Evolutionary conservation across 1,284 basidiomycete genomes (phyloP).

Genomic region (Ustanciosporium gigantosporum): DNA sequence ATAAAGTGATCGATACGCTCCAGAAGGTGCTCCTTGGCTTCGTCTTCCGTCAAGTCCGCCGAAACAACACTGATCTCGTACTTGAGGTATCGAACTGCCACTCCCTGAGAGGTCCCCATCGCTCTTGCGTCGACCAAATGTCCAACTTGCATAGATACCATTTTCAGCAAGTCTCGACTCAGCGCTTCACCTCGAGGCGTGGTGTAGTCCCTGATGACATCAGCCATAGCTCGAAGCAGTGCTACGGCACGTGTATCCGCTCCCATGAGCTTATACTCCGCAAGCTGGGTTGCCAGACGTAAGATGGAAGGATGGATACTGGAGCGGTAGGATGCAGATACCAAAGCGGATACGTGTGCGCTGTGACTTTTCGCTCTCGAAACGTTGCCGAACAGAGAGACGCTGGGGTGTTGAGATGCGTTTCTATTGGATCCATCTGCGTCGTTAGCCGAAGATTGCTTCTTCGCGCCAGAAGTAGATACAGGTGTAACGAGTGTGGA

Average conservation of each 20-base stretch:
- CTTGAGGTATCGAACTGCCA: conserved; percentile 91
- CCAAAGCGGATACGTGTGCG: conserved; percentile 33
- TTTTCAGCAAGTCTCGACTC: conserved; percentile 53
- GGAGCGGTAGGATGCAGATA: conserved; percentile 37
- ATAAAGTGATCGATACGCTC: conserved; percentile 90
- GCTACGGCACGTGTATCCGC: conserved; percentile 57
- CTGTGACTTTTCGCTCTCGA: conserved; percentile 38
- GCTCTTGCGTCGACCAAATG: conserved; percentile 83
- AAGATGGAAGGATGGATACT: conserved; percentile 56
- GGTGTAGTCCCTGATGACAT: conserved; percentile 58
- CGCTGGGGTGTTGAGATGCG: conserved; percentile 27
- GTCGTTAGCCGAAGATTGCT: conserved; percentile 9
- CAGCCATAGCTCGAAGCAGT: conserved; percentile 50
- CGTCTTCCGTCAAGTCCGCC: conserved; percentile 88
- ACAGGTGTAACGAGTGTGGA: conserved; percentile 11
- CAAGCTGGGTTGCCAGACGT: conserved; percentile 45
- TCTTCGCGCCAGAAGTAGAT: conserved; percentile 11
- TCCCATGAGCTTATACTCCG: conserved; percentile 53
- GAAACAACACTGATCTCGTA: conserved; percentile 90
- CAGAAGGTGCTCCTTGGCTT: conserved; percentile 86
- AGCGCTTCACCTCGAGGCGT: conserved; percentile 56
- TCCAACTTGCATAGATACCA: conserved; percentile 72
- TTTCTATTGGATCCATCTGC: conserved; percentile 7
- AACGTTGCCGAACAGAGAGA: conserved; percentile 55
- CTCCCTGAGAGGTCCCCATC: conserved; percentile 93